Percentiles rank a stretch among this genome's conserved stretches.
Evolutionary conservation across 768 basidiomycete species (phyloP).

Genomic region (Tephrocybe sp.): DNA sequence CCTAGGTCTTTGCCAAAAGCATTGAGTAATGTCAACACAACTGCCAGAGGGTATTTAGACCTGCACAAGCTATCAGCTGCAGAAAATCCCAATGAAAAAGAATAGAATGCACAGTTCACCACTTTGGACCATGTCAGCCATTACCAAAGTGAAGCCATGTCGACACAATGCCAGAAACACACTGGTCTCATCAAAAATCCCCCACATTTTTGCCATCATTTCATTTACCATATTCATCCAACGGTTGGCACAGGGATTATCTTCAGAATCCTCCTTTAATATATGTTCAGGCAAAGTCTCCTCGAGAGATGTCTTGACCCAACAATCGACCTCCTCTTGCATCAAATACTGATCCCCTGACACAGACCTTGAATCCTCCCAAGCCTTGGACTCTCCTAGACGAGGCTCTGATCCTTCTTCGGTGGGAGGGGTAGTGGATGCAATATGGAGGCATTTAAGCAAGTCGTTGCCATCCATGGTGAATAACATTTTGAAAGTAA

Average conservation of each 20-base stretch:
- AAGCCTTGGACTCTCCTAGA: background rate
- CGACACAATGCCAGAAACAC: slow-evolving; percentile 26
- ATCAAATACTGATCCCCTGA: background rate
- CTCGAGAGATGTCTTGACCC: background rate
- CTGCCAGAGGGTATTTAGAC: slow-evolving; percentile 23
- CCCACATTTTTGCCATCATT: slow-evolving; percentile 22
- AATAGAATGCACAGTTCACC: slow-evolving; percentile 25
- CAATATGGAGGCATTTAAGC: slow-evolving; percentile 15
- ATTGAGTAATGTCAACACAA: slow-evolving; percentile 16
- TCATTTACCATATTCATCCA: slow-evolving; percentile 26
- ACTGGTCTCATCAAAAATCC: slow-evolving; percentile 28
- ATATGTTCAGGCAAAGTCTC: background rate
- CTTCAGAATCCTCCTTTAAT: background rate
- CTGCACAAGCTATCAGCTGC: slow-evolving; percentile 1
- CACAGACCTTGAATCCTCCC: background rate
- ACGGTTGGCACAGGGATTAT: slow-evolving; percentile 18
- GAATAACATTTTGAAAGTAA: slow-evolving; percentile 21
- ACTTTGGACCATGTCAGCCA: slow-evolving; percentile 28
- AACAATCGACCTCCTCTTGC: background rate
- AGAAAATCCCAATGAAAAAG: background rate
- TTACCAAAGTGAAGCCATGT: slow-evolving; percentile 25
- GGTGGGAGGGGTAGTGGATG: background rate
- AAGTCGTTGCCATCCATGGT: slow-evolving; percentile 31
- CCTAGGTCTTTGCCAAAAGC: slow-evolving; percentile 14
- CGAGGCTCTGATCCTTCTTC: background rate